Conservation (phyloP, 2,329 filamentous ascomycete genomes). For the Cordyceps cicadae region DNA sequence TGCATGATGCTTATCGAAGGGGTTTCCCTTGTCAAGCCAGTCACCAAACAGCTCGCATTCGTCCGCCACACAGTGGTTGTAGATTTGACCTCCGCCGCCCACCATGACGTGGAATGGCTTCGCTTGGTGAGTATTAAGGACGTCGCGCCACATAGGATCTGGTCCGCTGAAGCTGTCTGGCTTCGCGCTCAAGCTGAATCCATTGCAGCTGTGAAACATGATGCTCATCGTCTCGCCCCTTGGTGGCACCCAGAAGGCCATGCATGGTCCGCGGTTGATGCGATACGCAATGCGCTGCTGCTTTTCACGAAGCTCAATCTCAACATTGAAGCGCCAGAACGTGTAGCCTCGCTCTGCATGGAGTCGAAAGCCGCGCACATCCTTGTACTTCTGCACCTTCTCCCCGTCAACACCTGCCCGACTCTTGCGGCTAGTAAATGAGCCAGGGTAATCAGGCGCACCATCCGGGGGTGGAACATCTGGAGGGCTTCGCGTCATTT, state of each 20-base stretch:
- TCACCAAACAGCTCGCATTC: slow-evolving; percentile 69
- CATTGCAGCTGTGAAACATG: slow-evolving; percentile 98
- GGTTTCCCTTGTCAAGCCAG: slow-evolving; percentile 77
- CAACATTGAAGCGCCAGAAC: slow-evolving; percentile 95
- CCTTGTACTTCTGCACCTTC: slow-evolving; percentile 69
- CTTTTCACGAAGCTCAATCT: slow-evolving; percentile 70
- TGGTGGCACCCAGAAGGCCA: slow-evolving; percentile 91
- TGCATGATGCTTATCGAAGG: slow-evolving; percentile 67
- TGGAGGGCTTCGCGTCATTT: slow-evolving; percentile 50
- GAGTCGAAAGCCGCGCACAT: slow-evolving; percentile 72
- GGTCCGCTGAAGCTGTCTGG: slow-evolving; percentile 78
- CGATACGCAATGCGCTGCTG: slow-evolving; percentile 90
- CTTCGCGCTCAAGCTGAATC: slow-evolving; percentile 76
- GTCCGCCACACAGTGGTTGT: slow-evolving; percentile 77
- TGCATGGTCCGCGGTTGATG: slow-evolving; percentile 82
- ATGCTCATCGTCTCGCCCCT: slow-evolving; percentile 87
- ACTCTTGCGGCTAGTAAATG: slow-evolving; percentile 45
- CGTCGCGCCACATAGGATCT: slow-evolving; percentile 94
- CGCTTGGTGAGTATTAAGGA: slow-evolving; percentile 84
- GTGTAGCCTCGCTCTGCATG: slow-evolving; percentile 81
- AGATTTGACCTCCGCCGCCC: slow-evolving; percentile 93
- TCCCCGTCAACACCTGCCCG: slow-evolving; percentile 64
- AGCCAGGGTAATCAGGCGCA: slow-evolving; percentile 40
- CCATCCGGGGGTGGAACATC: slow-evolving; percentile 36
- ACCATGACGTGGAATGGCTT: slow-evolving; percentile 97